A percentile compares a stretch with the other conserved stretches of the same genome.
phyloP scores from a whole-genome alignment of 176 grass and related monocot genomes.

The Musa itinerans region DNA sequence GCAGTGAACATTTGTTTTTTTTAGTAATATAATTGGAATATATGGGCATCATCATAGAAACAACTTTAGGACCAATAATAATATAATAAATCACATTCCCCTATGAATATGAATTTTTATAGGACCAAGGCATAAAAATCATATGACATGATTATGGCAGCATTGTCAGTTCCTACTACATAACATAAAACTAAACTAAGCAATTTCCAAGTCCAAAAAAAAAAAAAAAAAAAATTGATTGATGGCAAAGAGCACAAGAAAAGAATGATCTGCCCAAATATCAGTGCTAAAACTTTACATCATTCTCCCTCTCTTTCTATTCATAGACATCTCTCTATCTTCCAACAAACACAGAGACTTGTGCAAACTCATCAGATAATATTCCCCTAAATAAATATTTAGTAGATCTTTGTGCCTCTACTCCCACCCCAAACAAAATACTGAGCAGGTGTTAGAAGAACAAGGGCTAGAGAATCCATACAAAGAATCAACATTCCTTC shows the following conservation, averaged over 20 bases:
- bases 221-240: background rate
- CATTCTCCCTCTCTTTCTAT: background rate
- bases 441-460: conserved; percentile 6
- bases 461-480: conserved; percentile 9
- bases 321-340: conserved; percentile 7
- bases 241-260: background rate
- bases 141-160: too few relatives aligned
- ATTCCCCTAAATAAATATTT: conserved; percentile 4
- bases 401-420: background rate
- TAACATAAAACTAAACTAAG: too few relatives aligned
- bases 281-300: conserved; percentile 4
- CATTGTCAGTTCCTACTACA: too few relatives aligned
- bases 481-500: conserved; percentile 13
- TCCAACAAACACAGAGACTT: conserved; percentile 7
- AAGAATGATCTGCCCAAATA: background rate
- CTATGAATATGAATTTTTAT: too few relatives aligned
- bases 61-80: too few relatives aligned
- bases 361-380: conserved; percentile 7
- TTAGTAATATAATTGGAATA: too few relatives aligned
- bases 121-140: too few relatives aligned
- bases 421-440: conserved; percentile 11
- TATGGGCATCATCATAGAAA: too few relatives aligned
- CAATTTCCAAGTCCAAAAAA: background rate
- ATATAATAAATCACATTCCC: too few relatives aligned
- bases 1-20: too few relatives aligned